Conservation (phyloP, 1,139 yeast genomes). For the Sugiyamaella novakii region DNA sequence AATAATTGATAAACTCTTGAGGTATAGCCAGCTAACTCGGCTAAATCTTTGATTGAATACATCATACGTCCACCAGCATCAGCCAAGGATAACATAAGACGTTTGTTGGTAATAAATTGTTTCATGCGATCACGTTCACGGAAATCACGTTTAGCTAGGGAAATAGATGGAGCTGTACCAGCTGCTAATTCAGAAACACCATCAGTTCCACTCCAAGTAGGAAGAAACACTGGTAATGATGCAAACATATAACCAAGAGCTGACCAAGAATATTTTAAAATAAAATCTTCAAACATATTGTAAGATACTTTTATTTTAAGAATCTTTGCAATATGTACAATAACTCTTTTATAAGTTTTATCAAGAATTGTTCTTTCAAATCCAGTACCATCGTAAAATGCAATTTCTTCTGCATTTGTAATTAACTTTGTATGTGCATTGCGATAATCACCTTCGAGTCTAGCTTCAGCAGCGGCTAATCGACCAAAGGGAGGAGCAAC, state of each 20-base stretch:
- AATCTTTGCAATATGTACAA: conserved; percentile 51
- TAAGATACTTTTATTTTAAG: conserved; percentile 57
- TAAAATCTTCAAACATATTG: conserved; percentile 79
- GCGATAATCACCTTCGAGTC: conserved; percentile 84
- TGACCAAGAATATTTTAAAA: conserved; percentile 91
- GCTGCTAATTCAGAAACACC: conserved; percentile 27
- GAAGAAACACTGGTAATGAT: conserved; percentile 74
- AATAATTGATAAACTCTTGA: conserved; percentile 79
- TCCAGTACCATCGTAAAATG: conserved; percentile 88
- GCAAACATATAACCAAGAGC: conserved; percentile 91
- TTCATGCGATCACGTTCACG: conserved; percentile 57
- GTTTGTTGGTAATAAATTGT: conserved; percentile 85
- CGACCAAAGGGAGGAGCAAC: conserved; percentile 88
- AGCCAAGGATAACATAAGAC: conserved; percentile 86
- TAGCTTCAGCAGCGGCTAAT: conserved; percentile 68
- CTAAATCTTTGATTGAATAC: conserved; percentile 93
- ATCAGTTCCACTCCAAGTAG: conserved; percentile 45
- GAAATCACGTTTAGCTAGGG: conserved; percentile 32
- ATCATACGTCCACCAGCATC: conserved; percentile 96
- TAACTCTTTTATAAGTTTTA: conserved; percentile 60
- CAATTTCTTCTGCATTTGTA: conserved; percentile 90
- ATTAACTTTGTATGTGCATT: conserved; percentile 84
- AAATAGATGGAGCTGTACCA: conserved; percentile 20
- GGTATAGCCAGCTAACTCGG: conserved; percentile 87
- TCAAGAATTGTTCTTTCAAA: conserved; percentile 72